phyloP scores from a whole-genome alignment of 176 grass and related monocot genomes.

The Olyra latifolia region DNA sequence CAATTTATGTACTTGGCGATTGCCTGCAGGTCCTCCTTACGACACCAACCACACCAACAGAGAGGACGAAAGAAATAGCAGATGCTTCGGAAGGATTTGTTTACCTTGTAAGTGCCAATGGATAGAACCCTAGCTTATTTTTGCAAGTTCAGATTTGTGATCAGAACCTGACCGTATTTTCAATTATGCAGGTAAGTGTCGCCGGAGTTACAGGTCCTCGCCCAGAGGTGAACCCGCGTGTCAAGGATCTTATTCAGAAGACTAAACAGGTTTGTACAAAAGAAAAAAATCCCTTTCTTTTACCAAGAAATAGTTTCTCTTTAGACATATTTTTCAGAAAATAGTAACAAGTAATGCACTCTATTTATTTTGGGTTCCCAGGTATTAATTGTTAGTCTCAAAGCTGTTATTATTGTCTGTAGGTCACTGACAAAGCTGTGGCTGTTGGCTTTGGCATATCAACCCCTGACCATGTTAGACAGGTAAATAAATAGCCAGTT shows the following conservation, averaged over 20 bases:
- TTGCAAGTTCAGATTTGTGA: background rate
- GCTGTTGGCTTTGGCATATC: constrained; percentile 96
- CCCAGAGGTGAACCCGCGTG: constrained; percentile 34
- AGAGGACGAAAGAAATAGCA: constrained; percentile 53
- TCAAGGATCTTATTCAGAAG: constrained; percentile 53
- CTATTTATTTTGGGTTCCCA: background rate
- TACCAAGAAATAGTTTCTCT: background rate
- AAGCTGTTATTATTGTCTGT: background rate
- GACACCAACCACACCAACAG: constrained; percentile 52
- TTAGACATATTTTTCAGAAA: too few species aligned
- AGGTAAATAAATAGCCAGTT: constrained; percentile 26
- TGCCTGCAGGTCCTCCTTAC: constrained; percentile 55
- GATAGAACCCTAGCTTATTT: background rate
- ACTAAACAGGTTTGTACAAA: constrained; percentile 31
- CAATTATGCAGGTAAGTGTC: constrained; percentile 39
- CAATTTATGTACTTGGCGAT: background rate
- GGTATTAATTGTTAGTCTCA: background rate
- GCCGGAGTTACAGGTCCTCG: constrained; percentile 60
- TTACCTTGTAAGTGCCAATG: constrained; percentile 55
- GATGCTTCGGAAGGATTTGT: constrained; percentile 61
- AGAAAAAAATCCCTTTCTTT: background rate
- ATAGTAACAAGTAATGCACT: too few species aligned
- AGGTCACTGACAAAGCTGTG: constrained; percentile 69
- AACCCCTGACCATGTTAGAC: constrained; percentile 66
- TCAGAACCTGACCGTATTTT: background rate